These are phyloP conservation scores for Eucalyptus tenuipes DNA, from an alignment of 345 rosid species.

Conservation along the genomic window DNA sequence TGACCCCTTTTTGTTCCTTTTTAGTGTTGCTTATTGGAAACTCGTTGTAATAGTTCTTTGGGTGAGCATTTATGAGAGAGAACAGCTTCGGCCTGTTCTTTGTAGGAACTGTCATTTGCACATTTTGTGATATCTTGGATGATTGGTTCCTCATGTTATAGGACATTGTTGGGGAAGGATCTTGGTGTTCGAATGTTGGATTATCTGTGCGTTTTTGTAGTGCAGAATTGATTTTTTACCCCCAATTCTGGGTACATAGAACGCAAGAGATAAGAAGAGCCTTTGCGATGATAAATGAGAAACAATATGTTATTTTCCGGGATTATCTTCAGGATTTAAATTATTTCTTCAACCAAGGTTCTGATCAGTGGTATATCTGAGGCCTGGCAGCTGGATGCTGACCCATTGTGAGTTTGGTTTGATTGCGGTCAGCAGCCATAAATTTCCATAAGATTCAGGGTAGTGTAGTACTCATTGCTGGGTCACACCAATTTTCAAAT, in stretches of 20 bases:
- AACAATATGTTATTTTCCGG: not conserved
- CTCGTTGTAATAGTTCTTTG: not conserved
- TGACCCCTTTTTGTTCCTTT: not conserved
- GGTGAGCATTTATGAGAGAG: not conserved
- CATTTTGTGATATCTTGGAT: not conserved
- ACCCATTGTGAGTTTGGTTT: accelerated
- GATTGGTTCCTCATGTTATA: not conserved
- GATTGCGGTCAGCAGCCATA: not conserved
- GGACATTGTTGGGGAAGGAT: not conserved
- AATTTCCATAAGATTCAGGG: not conserved
- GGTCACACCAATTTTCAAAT: not conserved
- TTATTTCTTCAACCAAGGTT: not conserved
- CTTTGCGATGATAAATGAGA: not conserved
- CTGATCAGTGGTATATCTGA: not conserved
- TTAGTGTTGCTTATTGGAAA: not conserved
- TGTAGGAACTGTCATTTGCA: not conserved
- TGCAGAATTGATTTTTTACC: not conserved
- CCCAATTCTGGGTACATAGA: not conserved
- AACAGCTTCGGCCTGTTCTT: not conserved
- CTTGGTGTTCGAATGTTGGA: not conserved
- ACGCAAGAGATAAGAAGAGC: not conserved
- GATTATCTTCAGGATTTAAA: not conserved
- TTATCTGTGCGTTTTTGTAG: not conserved
- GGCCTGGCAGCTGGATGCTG: not conserved
- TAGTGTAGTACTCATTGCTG: not conserved